These are phyloP conservation scores for Breynia disticha DNA, from an alignment of 441 rosid species.

Conservation along the genomic window DNA sequence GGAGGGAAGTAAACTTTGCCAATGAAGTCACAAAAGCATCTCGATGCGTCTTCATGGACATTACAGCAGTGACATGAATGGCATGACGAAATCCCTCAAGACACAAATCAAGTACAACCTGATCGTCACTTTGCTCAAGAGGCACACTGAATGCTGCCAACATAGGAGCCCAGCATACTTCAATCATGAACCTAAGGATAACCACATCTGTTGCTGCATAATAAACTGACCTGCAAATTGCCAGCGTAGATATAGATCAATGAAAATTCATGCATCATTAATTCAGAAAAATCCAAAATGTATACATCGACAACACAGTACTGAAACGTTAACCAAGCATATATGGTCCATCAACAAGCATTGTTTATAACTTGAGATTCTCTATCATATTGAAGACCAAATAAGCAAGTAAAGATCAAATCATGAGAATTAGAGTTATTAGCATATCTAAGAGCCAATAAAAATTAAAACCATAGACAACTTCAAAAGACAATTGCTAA, in stretches of 20 bases:
- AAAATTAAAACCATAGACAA: not conserved
- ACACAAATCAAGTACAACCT: constrained; percentile 63
- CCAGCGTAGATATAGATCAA: constrained; percentile 20
- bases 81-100: constrained; percentile 94
- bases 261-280: constrained; percentile 3
- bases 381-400: too few species aligned
- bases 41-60: constrained; percentile 99
- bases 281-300: not conserved
- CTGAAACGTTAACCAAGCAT: not conserved
- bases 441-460: constrained; percentile 6
- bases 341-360: not conserved
- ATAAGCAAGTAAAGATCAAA: too few species aligned
- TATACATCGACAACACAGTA: not conserved
- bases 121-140: constrained; percentile 95
- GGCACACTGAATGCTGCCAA: constrained; percentile 99
- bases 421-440: not conserved
- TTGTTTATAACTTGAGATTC: too few species aligned
- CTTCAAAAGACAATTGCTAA: not conserved
- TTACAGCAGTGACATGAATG: constrained; percentile 90
- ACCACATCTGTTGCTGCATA: constrained; percentile 95
- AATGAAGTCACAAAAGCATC: constrained; percentile 98
- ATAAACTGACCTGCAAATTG: constrained; percentile 82
- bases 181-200: constrained; percentile 93
- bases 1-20: constrained; percentile 96
- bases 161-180: constrained; percentile 99